These are phyloP conservation scores for Apiotrichum mycotoxinovorans DNA, from an alignment of 1,284 basidiomycete genomes.

Conservation along the genomic window DNA sequence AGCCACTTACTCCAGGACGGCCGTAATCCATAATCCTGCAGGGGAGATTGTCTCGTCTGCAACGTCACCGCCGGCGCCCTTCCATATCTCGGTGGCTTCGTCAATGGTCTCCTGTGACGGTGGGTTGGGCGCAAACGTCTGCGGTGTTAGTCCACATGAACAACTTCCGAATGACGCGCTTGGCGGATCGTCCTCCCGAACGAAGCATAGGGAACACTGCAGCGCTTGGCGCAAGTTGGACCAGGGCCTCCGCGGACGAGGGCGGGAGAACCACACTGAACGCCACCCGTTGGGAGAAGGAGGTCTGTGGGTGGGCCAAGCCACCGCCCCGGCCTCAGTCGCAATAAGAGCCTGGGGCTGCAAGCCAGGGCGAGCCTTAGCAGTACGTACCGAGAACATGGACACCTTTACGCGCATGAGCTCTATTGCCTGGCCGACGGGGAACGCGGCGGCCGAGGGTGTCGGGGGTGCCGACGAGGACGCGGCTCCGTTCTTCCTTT, in stretches of 20 bases:
- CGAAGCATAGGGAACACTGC: background rate
- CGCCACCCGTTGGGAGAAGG: no score
- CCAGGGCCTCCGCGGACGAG: no score
- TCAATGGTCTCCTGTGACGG: background rate
- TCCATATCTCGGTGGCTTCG: constrained; percentile 27
- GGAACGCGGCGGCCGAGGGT: constrained; percentile 24
- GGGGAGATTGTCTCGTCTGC: constrained; percentile 58
- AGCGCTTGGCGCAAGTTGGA: no score
- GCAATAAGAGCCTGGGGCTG: no score
- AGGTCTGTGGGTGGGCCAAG: no score
- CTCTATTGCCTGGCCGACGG: constrained; percentile 36
- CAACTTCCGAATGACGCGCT: background rate
- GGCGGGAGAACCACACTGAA: no score
- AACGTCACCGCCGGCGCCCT: constrained; percentile 39
- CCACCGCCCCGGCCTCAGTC: no score
- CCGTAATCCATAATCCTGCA: constrained; percentile 80
- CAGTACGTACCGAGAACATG: constrained; percentile 42
- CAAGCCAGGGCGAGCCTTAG: no score
- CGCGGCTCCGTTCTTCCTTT: background rate
- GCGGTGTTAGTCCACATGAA: background rate
- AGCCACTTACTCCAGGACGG: constrained; percentile 77
- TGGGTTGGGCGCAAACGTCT: constrained; percentile 40
- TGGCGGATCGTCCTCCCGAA: background rate
- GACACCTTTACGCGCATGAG: constrained; percentile 43
- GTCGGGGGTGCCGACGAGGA: background rate